Base-by-base conservation (phyloP, 495 filamentous ascomycete genomes). In the Echria macrotheca region DNA sequence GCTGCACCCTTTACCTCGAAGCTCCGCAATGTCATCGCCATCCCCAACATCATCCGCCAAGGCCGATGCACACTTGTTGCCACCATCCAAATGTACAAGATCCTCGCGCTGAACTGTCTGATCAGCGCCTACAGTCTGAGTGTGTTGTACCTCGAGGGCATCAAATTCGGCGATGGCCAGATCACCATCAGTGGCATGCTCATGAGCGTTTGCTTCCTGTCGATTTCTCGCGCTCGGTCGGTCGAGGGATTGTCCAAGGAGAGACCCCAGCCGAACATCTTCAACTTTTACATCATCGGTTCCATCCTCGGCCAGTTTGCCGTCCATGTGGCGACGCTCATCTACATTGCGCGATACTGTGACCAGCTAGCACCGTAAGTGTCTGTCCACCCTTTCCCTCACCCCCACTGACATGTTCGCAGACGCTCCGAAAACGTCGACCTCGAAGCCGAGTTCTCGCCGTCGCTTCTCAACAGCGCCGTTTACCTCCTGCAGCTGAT, bases 1-100 rank as follows among this genome's bases (percentile, higher is more conserved):
- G 93, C 93, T 42, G 93, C 93, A 2, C 93, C 93, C 0, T 99
- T 99, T 64, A 99, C 93, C 0, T 95, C 89, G 69, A 99, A 99
- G 68, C 77, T 99, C 22, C 87, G 89, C 47, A 96, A 97, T 59
- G 93, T 99, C 42, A 80, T 99, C 55, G 93, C 93, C 35, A 91
- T 99, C 53, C 90, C 93, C 14, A 97, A 99, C 72, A 99, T 99
- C 57, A 88, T 99, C 55, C 85, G 93, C 51, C 93, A 99, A 69
- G 93, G 93, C 42, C 84, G 93, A 49, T 99, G 93, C 68, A 96
- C 93, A 1, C 76, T 99, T 9, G 94, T 99, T 39, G 91, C 93
- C 4, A 97, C 94, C 3, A 97, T 99, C 54, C 93, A 99, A 71
- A 99, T 99, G 93, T 99, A 97, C 78, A 99, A 99, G 76, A 99